Evolutionary conservation across 495 filamentous ascomycete genomes (phyloP), one percentile per base, ranked within the genome.

Genomic region (Tirmania nivea): DNA sequence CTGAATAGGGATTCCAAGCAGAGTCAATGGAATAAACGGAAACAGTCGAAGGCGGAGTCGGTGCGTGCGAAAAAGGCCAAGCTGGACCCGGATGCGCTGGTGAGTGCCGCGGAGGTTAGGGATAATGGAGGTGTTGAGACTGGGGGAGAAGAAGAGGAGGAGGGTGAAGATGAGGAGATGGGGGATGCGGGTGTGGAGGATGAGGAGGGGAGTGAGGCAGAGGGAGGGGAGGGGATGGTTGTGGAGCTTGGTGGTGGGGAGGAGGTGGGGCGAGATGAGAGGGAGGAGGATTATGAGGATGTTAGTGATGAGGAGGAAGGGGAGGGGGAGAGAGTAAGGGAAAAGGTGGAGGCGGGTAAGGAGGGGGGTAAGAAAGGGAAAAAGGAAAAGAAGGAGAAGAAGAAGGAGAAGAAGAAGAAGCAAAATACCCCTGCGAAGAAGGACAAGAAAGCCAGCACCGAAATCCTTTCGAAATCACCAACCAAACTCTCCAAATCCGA

Each of bases 21-120:
- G 80, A 75, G 84, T 55, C 84, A 89, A 77, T 88, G 84, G 84
- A 74, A 78, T 68, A 78, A 77, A 65, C 86, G 85, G 66, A 90
- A 89, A 66, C 84, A 88, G 68, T 84, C 82, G 49, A 90, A 89
- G 67, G 81, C 83, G 60, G 74, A 89, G 66, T 80, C 80, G 53
- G 79, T 77, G 49, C 77, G 78, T 49, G 84, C 84, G 8, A 81
- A 81, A 66, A 69, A 73, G 66, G 86, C 84, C 39, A 94, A 92
- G 68, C 75, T 94, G 12, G 82, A 93, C 54, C 86, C 87, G 34
- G 84, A 88, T 54, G 79, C 79, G 54, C 57, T 66, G 16, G 20
- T 31, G 35, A 69, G 34, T 19, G 67, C 51, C 58, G 72, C 62
- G 67, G 69, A 53, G 55, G 67, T 69, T 55, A 75, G 69, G 60